A percentile compares a stretch with the other conserved stretches of the same genome.
Conservation (phyloP, 805 yeast genomes). For the Candida peoriensis region DNA sequence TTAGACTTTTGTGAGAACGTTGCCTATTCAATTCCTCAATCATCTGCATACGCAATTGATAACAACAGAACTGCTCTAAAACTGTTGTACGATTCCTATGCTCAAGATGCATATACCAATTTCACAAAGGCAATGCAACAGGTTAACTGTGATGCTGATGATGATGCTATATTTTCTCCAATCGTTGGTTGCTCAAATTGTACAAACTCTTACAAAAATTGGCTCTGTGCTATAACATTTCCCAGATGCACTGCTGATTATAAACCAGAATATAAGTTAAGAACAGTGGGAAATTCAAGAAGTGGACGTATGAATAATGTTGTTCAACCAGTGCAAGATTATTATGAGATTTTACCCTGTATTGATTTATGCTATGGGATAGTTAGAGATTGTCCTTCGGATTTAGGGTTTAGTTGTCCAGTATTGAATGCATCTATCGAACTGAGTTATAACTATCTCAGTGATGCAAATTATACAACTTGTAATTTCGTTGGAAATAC, state of each 20-base stretch:
- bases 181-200: slow-evolving; percentile 72
- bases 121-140: slow-evolving; percentile 75
- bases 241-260: slow-evolving; percentile 73
- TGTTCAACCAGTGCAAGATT: slow-evolving; percentile 49
- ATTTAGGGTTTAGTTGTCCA: slow-evolving; percentile 76
- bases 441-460: slow-evolving; percentile 26
- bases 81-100: slow-evolving; percentile 57
- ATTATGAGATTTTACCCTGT: slow-evolving; percentile 86
- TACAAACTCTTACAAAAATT: slow-evolving; percentile 60
- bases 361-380: slow-evolving; percentile 72
- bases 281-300: slow-evolving; percentile 52
- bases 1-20: slow-evolving; percentile 75
- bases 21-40: slow-evolving; percentile 80
- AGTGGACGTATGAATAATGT: slow-evolving; percentile 50
- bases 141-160: slow-evolving; percentile 64
- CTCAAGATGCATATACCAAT: slow-evolving; percentile 49
- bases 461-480: slow-evolving; percentile 22
- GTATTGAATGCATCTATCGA: slow-evolving; percentile 14
- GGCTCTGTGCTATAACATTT: slow-evolving; percentile 87
- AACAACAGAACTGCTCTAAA: slow-evolving; percentile 32
- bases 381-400: slow-evolving; percentile 79
- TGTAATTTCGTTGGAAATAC: slow-evolving; percentile 38
- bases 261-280: slow-evolving; percentile 36
- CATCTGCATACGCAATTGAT: slow-evolving; percentile 28
- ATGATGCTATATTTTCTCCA: slow-evolving; percentile 69